These are phyloP conservation scores for Chaetoceros muelleri DNA, from an alignment of 108 stramenopile species.

Conservation along the genomic window DNA sequence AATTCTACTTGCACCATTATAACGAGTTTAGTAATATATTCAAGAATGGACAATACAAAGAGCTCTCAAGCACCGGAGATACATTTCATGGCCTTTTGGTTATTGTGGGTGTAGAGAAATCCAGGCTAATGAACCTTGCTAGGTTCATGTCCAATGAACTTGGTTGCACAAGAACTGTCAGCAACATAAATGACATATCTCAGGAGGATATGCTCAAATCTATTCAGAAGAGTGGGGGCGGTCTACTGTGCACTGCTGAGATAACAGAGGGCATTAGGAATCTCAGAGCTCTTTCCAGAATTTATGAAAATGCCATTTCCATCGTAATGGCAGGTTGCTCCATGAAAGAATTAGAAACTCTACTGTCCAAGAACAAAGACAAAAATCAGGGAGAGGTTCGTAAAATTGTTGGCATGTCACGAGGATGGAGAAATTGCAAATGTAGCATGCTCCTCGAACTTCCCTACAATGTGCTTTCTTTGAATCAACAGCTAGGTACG, in stretches of 20 bases:
- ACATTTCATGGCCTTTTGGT: conserved; percentile 28
- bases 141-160: conserved; percentile 23
- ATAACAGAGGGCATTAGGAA: conserved; percentile 10
- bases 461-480: background rate
- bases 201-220: conserved; percentile 9
- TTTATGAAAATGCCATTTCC: conserved; percentile 15
- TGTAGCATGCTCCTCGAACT: conserved; percentile 10
- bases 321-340: conserved; percentile 26
- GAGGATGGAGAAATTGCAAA: conserved; percentile 18
- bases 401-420: conserved; percentile 17
- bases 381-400: conserved; percentile 3
- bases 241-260: conserved; percentile 13
- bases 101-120: conserved; percentile 25
- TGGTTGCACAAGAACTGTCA: conserved; percentile 8
- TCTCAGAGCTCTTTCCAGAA: conserved; percentile 7
- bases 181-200: conserved; percentile 5
- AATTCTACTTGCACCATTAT: conserved; percentile 39
- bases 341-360: conserved; percentile 15
- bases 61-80: background rate
- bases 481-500: conserved; percentile 3
- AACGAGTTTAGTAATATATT: conserved; percentile 36
- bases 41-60: conserved; percentile 18
- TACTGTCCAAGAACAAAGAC: background rate
- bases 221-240: conserved; percentile 3
- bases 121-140: conserved; percentile 19